A percentile compares a stretch with the other conserved stretches of the same genome.
Conservation (phyloP, 2,329 filamentous ascomycete genomes). For the Aspergillus fijiensis region DNA sequence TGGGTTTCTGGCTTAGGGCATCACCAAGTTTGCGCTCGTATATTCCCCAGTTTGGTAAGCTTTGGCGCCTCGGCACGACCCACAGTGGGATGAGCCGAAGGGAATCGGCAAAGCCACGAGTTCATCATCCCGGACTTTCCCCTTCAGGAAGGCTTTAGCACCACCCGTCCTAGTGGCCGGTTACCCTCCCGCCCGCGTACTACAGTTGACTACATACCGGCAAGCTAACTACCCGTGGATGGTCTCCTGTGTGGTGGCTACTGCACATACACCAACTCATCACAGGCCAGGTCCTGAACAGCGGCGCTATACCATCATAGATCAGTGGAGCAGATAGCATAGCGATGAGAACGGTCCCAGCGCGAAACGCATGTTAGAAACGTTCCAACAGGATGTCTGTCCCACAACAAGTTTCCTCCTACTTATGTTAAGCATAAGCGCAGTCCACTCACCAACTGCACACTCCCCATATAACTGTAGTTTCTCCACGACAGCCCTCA, state of each 20-base stretch:
- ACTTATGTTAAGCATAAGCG: conserved; percentile 21
- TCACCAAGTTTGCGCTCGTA: not conserved
- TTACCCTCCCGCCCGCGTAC: too few species aligned
- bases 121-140: not conserved
- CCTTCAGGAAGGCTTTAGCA: not conserved
- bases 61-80: conserved; percentile 8
- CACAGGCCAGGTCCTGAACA: too few species aligned
- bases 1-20: not conserved
- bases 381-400: not conserved
- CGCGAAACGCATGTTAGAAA: not conserved
- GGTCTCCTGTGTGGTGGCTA: not conserved
- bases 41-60: conserved; percentile 8
- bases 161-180: too few species aligned
- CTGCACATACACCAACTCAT: too few species aligned
- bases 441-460: not conserved
- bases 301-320: not conserved
- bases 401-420: conserved; percentile 10
- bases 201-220: too few species aligned
- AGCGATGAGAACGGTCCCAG: not conserved
- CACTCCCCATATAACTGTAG: not conserved
- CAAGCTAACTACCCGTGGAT: too few species aligned
- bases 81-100: conserved; percentile 3
- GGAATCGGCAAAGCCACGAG: not conserved
- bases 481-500: not conserved
- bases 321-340: not conserved